Evolutionary conservation across 139 green algal species (phyloP).

Genomic region (Zygnema cylindricum): DNA sequence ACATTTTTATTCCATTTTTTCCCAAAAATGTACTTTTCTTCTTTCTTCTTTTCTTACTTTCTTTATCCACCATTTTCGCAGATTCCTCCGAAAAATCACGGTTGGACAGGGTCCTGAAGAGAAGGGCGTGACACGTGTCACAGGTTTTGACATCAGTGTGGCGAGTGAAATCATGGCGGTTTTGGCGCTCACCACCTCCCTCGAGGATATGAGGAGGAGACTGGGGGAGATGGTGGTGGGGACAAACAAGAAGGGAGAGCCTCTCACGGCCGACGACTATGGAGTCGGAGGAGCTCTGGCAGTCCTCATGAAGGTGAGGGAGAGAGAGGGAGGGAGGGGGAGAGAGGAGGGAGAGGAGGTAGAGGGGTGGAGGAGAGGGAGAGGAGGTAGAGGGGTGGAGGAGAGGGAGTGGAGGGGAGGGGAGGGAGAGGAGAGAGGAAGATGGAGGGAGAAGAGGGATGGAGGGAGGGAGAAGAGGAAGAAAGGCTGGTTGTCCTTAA

Average conservation of each 20-base stretch:
- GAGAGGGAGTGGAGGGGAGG: not conserved
- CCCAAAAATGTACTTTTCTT: not conserved
- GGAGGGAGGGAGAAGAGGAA: not conserved
- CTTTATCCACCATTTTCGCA: conserved; percentile 1
- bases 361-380: not conserved
- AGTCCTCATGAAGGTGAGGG: conserved; percentile 91
- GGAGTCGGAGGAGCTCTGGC: conserved; percentile 92
- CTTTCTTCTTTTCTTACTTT: not conserved
- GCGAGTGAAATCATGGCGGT: conserved; percentile 91
- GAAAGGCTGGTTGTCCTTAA: too few species aligned
- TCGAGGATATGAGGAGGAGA: conserved; percentile 88
- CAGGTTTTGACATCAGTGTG: conserved; percentile 96
- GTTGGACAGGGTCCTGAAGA: conserved; percentile 71
- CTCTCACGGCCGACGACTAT: conserved; percentile 95
- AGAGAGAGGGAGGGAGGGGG: not conserved
- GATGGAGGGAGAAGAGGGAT: not conserved
- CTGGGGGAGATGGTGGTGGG: conserved; percentile 90
- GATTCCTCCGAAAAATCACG: conserved; percentile 77
- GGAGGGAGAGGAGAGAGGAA: not conserved
- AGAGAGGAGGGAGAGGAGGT: not conserved
- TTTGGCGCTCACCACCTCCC: conserved; percentile 84
- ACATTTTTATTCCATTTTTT: too few species aligned
- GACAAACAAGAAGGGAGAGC: conserved; percentile 72
- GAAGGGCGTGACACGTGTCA: conserved; percentile 72
- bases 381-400: not conserved